Evolutionary conservation across 371 early-diverging fungal species (phyloP).

Genomic region (Apophysomyces ossiformis): DNA sequence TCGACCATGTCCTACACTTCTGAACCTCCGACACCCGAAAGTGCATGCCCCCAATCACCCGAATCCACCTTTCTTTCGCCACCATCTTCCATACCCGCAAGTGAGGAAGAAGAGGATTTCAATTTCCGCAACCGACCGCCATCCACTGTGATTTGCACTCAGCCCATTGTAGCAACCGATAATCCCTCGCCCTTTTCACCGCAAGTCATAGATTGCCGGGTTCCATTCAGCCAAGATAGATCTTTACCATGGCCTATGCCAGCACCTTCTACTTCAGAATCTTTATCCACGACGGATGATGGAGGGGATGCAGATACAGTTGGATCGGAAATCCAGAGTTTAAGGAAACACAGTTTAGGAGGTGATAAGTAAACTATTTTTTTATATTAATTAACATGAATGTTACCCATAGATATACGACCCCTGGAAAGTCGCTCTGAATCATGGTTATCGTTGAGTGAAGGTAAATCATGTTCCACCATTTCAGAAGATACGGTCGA

Average conservation of each 20-base stretch:
- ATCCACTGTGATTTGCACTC: conserved; percentile 35
- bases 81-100: conserved; percentile 15
- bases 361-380: conserved; percentile 3
- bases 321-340: conserved; percentile 1
- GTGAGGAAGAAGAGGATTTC: conserved; percentile 43
- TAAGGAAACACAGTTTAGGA: conserved; percentile 12
- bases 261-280: conserved; percentile 11
- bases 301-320: conserved; percentile 8
- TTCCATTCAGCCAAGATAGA: neutral
- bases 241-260: conserved; percentile 10
- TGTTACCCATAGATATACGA: conserved; percentile 2
- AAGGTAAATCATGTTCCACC: neutral
- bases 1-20: neutral
- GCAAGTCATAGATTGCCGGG: neutral
- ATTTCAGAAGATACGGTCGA: neutral
- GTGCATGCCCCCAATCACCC: neutral
- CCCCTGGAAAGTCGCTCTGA: conserved; percentile 23
- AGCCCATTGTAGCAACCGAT: conserved; percentile 17
- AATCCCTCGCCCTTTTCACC: conserved; percentile 8
- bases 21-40: conserved; percentile 5
- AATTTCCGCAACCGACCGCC: conserved; percentile 47
- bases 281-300: neutral
- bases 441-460: conserved; percentile 7
- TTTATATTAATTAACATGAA: neutral
- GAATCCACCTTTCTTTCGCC: neutral